These are phyloP conservation scores for Prosopis cineraria DNA, from an alignment of 306 rosid species.

Conservation along the genomic window DNA sequence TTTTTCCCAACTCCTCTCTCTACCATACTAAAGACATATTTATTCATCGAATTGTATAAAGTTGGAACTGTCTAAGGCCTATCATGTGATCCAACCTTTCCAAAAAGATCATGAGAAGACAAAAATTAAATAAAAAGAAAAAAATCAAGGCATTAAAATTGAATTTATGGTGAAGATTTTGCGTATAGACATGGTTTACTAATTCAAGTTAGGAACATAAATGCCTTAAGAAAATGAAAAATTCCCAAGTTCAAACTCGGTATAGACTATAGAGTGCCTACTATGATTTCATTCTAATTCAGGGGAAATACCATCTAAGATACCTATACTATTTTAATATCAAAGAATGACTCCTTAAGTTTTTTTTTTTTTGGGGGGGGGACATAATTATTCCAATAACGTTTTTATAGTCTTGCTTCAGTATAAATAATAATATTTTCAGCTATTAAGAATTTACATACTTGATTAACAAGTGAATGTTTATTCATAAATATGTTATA, in stretches of 20 bases:
- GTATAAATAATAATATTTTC: too few relatives aligned
- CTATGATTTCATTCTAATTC: neutral
- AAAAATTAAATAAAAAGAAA: neutral
- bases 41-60: neutral
- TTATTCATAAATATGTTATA: too few relatives aligned
- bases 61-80: neutral
- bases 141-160: neutral
- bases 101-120: neutral
- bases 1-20: neutral
- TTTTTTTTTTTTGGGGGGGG: too few relatives aligned
- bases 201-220: neutral
- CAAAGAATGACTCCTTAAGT: too few relatives aligned
- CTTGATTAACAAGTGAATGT: too few relatives aligned
- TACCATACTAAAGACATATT: neutral
- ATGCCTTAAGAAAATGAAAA: neutral
- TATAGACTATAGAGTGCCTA: too few relatives aligned
- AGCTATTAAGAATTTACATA: too few relatives aligned
- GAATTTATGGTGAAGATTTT: slow-evolving; percentile 5
- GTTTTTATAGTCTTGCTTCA: too few relatives aligned
- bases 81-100: neutral
- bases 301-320: too few relatives aligned
- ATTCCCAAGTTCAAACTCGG: neutral
- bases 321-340: too few relatives aligned
- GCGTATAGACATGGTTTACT: neutral
- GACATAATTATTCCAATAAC: too few relatives aligned